Conservation (phyloP, 495 filamentous ascomycete species). For the Chaetomium cochliodes region DNA sequence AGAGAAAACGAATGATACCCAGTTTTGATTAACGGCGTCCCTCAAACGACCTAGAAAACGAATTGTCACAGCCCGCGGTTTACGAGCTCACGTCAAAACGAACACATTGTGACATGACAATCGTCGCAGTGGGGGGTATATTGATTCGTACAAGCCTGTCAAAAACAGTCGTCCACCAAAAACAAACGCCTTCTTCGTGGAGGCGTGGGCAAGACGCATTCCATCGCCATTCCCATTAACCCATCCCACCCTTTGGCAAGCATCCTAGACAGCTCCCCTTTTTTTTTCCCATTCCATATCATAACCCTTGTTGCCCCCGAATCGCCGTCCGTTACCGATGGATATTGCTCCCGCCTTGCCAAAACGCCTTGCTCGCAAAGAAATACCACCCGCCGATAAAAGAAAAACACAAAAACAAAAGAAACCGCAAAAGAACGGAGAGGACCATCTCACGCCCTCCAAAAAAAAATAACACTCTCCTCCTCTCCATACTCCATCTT, state of each 20-base stretch:
- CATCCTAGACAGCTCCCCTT: background rate
- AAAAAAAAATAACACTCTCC: too few species aligned
- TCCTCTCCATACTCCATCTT: background rate
- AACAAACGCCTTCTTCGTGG: background rate
- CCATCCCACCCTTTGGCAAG: background rate
- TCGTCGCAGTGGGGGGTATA: slow-evolving; percentile 22
- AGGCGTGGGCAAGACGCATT: too few species aligned
- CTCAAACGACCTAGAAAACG: background rate
- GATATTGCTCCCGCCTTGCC: slow-evolving; percentile 11
- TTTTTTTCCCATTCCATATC: background rate
- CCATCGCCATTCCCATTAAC: too few species aligned
- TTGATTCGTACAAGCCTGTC: slow-evolving; percentile 12
- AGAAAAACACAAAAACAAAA: background rate
- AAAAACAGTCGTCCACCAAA: background rate
- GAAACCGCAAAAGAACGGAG: too few species aligned
- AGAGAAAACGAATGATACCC: slow-evolving; percentile 31
- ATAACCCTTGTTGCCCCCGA: background rate
- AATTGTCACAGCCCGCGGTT: background rate
- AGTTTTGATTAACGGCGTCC: slow-evolving; percentile 13
- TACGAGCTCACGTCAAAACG: background rate
- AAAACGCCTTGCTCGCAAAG: slow-evolving; percentile 25
- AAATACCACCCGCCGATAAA: too few species aligned
- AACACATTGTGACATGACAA: slow-evolving; percentile 1
- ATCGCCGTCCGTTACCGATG: background rate
- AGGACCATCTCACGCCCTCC: too few species aligned